Evolutionary conservation across 2,329 filamentous ascomycete species (phyloP).

Genomic region (Hypoxylon sp.): DNA sequence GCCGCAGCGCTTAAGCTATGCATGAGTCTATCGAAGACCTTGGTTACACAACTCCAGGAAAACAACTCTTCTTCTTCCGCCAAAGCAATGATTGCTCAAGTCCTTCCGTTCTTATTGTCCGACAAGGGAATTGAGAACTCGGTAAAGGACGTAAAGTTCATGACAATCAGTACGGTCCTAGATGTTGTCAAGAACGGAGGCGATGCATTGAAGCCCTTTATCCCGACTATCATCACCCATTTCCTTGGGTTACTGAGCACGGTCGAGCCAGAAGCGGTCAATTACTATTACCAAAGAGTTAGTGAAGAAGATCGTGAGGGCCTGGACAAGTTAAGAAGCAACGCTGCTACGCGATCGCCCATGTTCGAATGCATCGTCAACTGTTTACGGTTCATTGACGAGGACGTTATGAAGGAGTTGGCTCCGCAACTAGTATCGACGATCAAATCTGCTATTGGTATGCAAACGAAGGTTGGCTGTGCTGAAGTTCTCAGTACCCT

Average conservation of each 20-base stretch:
- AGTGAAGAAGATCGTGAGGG: slow-evolving; percentile 89
- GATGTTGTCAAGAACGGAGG: slow-evolving; percentile 92
- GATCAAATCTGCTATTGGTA: slow-evolving; percentile 88
- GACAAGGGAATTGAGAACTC: slow-evolving; percentile 90
- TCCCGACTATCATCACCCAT: slow-evolving; percentile 84
- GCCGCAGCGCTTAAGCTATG: slow-evolving; percentile 85
- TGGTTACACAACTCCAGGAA: slow-evolving; percentile 88
- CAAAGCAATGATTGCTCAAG: slow-evolving; percentile 84
- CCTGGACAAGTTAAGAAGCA: slow-evolving; percentile 88
- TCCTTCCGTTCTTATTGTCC: slow-evolving; percentile 91
- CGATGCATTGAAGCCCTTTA: slow-evolving; percentile 82
- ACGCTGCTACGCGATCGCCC: slow-evolving; percentile 85
- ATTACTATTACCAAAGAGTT: slow-evolving; percentile 92
- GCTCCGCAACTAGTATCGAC: slow-evolving; percentile 80
- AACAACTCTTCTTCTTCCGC: slow-evolving; percentile 79
- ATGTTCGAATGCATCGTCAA: slow-evolving; percentile 94
- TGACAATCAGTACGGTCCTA: slow-evolving; percentile 86
- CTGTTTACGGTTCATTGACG: slow-evolving; percentile 87
- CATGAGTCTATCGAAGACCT: slow-evolving; percentile 84
- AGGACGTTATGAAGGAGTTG: slow-evolving; percentile 80
- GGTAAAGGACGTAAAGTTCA: slow-evolving; percentile 87
- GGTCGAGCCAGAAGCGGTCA: slow-evolving; percentile 89
- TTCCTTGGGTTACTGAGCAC: slow-evolving; percentile 87
- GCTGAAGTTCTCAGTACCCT: slow-evolving; percentile 87
- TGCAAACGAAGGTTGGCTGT: slow-evolving; percentile 95